Evolutionary conservation across 2,329 filamentous ascomycete genomes (phyloP).

Genomic region (Ceratocystis diversiconidia): DNA sequence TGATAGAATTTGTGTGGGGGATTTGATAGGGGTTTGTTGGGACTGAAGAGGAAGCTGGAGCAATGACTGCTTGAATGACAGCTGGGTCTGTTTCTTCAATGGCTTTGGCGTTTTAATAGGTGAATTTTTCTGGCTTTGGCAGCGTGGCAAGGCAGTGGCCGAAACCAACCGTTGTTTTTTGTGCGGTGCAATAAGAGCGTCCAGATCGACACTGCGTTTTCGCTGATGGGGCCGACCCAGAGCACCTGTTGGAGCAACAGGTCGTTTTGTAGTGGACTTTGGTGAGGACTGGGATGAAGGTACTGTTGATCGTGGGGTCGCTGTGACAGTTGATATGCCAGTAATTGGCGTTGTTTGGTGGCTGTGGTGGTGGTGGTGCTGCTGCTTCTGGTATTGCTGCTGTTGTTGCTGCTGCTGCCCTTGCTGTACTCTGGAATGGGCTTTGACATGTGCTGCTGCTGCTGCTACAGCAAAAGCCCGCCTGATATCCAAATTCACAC

Average conservation of each 20-base stretch:
- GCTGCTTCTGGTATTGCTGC: background rate
- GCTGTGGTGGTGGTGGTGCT: background rate
- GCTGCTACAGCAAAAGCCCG: constrained; percentile 15
- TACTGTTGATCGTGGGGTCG: background rate
- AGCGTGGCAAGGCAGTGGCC: background rate
- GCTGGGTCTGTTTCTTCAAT: background rate
- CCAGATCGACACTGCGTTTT: constrained; percentile 15
- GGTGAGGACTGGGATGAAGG: background rate
- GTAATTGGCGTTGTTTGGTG: background rate
- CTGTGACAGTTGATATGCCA: background rate
- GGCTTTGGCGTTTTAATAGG: background rate
- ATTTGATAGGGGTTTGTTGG: background rate
- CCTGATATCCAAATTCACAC: constrained; percentile 16
- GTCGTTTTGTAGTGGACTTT: background rate
- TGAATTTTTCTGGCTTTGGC: background rate
- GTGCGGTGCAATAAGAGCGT: constrained; percentile 11
- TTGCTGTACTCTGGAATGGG: constrained; percentile 1
- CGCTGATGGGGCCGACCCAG: constrained; percentile 6
- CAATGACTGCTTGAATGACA: constrained; percentile 2
- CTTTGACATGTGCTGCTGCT: constrained; percentile 9
- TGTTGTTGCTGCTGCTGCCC: background rate
- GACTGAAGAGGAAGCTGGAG: background rate
- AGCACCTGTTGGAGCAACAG: background rate
- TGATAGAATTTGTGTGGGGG: background rate
- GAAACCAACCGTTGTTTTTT: constrained; percentile 7